Evolutionary conservation across 108 stramenopile species (phyloP).

Genomic region (Cyclotella kingstonii): DNA sequence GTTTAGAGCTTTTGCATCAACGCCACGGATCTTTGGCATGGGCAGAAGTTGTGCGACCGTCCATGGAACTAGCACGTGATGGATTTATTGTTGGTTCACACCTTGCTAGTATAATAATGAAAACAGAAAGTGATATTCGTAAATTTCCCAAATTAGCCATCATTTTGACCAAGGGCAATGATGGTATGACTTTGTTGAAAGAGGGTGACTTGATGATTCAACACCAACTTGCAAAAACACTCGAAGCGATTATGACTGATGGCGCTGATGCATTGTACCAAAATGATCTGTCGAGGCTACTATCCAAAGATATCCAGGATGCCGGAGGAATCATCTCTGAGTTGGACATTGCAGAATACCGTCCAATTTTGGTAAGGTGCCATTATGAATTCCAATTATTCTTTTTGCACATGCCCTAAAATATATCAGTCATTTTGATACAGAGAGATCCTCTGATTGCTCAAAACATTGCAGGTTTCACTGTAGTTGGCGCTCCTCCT

Average conservation of each 20-base stretch:
- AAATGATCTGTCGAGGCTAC: slow-evolving; percentile 43
- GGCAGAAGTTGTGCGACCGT: slow-evolving; percentile 63
- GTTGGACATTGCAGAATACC: slow-evolving; percentile 60
- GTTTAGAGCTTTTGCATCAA: slow-evolving; percentile 66
- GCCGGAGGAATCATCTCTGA: slow-evolving; percentile 72
- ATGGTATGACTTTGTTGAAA: slow-evolving; percentile 25
- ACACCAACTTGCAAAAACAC: slow-evolving; percentile 49
- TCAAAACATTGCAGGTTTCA: slow-evolving; percentile 47
- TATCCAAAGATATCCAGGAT: slow-evolving; percentile 54
- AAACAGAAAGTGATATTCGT: slow-evolving; percentile 6
- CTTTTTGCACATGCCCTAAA: no score
- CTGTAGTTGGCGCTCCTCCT: slow-evolving; percentile 72
- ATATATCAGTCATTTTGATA: not conserved
- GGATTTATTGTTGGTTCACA: slow-evolving; percentile 47
- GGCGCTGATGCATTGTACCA: slow-evolving; percentile 67
- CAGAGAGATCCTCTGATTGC: slow-evolving; percentile 56
- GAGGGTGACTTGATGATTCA: slow-evolving; percentile 70
- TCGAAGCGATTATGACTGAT: slow-evolving; percentile 48
- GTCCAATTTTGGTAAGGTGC: slow-evolving; percentile 30
- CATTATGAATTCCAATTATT: not conserved
- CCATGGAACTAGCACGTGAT: slow-evolving; percentile 53
- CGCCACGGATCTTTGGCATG: slow-evolving; percentile 62
- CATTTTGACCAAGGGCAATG: slow-evolving; percentile 41
- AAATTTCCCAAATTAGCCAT: slow-evolving; percentile 19
- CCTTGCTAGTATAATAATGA: slow-evolving; percentile 47